Conservation (phyloP, 352 stramenopile genomes). For the Thraustotheca clavata region DNA sequence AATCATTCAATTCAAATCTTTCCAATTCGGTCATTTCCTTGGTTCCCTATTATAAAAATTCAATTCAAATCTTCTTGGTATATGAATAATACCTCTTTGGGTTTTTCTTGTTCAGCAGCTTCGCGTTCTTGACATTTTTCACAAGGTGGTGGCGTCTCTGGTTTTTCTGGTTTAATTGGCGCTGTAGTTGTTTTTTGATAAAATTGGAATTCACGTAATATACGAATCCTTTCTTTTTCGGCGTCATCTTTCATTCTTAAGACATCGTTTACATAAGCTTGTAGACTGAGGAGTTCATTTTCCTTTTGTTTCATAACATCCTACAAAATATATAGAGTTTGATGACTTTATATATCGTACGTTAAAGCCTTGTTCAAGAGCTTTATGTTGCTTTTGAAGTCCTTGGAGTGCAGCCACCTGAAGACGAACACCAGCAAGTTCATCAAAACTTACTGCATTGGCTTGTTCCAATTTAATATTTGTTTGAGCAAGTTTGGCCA, state of each 20-base stretch:
- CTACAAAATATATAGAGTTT: conserved; percentile 10
- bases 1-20: conserved; percentile 67
- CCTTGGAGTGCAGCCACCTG: conserved; percentile 63
- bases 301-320: conserved; percentile 52
- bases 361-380: conserved; percentile 48
- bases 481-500: conserved; percentile 62
- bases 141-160: conserved; percentile 7
- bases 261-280: conserved; percentile 41
- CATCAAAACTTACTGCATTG: conserved; percentile 66
- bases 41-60: too few species aligned
- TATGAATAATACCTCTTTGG: neutral
- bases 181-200: neutral
- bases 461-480: conserved; percentile 56
- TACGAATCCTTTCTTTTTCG: conserved; percentile 42
- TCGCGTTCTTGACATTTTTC: conserved; percentile 20
- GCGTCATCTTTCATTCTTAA: conserved; percentile 51
- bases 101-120: neutral
- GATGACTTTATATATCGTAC: conserved; percentile 24
- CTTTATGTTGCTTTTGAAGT: conserved; percentile 73
- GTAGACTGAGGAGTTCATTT: conserved; percentile 49
- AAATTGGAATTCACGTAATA: neutral
- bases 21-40: conserved; percentile 57
- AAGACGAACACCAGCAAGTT: conserved; percentile 54
- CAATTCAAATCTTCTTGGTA: conserved; percentile 55
- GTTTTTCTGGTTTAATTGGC: conserved; percentile 4